phyloP scores from a whole-genome alignment of 2,329 filamentous ascomycete genomes.

The Penicillium verrucosum region DNA sequence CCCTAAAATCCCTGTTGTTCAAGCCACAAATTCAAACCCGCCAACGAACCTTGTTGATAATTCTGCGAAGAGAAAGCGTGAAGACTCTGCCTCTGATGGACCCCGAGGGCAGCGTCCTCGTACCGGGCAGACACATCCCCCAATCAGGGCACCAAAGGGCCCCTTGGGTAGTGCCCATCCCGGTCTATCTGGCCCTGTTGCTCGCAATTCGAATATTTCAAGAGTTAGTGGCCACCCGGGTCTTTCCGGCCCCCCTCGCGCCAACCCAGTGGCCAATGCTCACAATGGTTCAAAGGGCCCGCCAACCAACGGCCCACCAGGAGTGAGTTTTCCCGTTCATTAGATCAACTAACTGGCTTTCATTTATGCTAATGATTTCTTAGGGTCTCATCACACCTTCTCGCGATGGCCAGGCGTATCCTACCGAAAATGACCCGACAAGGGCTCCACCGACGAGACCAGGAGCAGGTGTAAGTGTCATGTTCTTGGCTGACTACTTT shows the following conservation, averaged over 20 bases:
- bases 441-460: slow-evolving; percentile 15
- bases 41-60: slow-evolving; percentile 14
- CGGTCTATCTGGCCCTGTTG: slow-evolving; percentile 1
- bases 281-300: slow-evolving; percentile 17
- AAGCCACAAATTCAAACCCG: slow-evolving; percentile 25
- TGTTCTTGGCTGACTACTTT: background rate
- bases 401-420: slow-evolving; percentile 34
- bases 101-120: slow-evolving; percentile 29
- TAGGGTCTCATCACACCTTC: slow-evolving; percentile 43
- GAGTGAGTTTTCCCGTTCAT: slow-evolving; percentile 11
- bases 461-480: slow-evolving; percentile 22
- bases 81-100: slow-evolving; percentile 23
- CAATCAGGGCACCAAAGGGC: slow-evolving; percentile 25
- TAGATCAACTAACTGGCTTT: background rate
- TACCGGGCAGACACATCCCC: slow-evolving; percentile 22
- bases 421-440: slow-evolving; percentile 20
- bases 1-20: slow-evolving; percentile 43
- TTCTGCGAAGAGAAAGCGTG: slow-evolving; percentile 35
- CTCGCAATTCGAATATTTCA: background rate
- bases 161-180: background rate
- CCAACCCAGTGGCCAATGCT: background rate
- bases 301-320: slow-evolving; percentile 11
- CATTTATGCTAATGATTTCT: slow-evolving; percentile 23
- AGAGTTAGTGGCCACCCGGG: background rate
- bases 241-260: background rate